phyloP scores from a whole-genome alignment of 2,329 filamentous ascomycete species.

The Monosporascus sp. region DNA sequence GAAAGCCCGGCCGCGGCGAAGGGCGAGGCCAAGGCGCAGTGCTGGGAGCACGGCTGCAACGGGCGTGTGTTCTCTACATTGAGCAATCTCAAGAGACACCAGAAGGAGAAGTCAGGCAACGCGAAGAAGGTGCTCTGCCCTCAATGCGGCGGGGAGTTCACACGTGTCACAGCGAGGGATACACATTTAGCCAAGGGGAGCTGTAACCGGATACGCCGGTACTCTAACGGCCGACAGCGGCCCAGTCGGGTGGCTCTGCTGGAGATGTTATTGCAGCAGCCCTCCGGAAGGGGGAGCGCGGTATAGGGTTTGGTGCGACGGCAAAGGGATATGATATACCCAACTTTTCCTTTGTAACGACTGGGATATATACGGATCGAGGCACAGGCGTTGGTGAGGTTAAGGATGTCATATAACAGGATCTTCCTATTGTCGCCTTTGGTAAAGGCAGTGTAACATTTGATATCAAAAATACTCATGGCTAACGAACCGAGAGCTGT shows the following conservation, averaged over 20 bases:
- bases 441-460: not conserved
- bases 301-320: not conserved
- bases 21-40: slow-evolving; percentile 14
- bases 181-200: slow-evolving; percentile 23
- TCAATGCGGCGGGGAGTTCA: slow-evolving; percentile 23
- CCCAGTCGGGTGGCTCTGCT: slow-evolving; percentile 21
- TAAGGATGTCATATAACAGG: not conserved
- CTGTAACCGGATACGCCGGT: slow-evolving; percentile 24
- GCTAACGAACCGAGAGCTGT: not conserved
- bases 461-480: not conserved
- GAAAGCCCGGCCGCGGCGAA: slow-evolving; percentile 13
- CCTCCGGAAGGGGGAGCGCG: not conserved
- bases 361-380: not conserved
- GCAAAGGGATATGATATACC: not conserved
- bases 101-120: slow-evolving; percentile 21
- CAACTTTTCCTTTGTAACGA: not conserved
- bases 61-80: slow-evolving; percentile 22
- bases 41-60: slow-evolving; percentile 24
- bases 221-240: slow-evolving; percentile 22
- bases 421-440: not conserved
- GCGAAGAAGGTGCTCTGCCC: slow-evolving; percentile 20
- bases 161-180: slow-evolving; percentile 21
- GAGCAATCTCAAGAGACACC: slow-evolving; percentile 23
- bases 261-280: slow-evolving; percentile 2
- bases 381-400: not conserved